A percentile compares a stretch with the other conserved stretches of the same genome.
phyloP scores from a whole-genome alignment of 495 filamentous ascomycete genomes.

The Penicillium angulare region DNA sequence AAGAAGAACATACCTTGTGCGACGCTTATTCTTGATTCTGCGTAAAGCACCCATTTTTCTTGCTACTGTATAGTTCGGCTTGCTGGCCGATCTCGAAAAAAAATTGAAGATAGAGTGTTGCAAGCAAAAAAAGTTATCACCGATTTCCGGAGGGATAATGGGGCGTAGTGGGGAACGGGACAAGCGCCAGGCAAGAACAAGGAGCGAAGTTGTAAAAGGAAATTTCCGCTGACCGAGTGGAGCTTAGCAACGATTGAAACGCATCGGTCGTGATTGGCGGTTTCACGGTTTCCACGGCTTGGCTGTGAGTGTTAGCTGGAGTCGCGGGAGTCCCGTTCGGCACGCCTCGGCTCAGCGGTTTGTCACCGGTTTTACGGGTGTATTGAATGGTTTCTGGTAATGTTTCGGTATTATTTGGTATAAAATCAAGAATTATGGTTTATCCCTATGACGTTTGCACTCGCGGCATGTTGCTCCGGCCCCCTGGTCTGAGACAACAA shows the following conservation, averaged over 20 bases:
- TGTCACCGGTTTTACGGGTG: background rate
- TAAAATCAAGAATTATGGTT: background rate
- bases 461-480: constrained; percentile 4
- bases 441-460: constrained; percentile 8
- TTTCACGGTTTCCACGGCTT: background rate
- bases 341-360: constrained; percentile 44
- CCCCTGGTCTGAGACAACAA: background rate
- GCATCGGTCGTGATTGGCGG: constrained; percentile 31
- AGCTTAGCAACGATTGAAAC: constrained; percentile 28
- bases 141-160: constrained; percentile 44
- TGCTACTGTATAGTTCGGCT: constrained; percentile 23
- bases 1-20: constrained; percentile 47
- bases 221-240: constrained; percentile 29
- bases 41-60: constrained; percentile 55
- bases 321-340: constrained; percentile 59
- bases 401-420: too few species aligned
- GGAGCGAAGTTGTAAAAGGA: constrained; percentile 14
- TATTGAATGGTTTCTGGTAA: background rate
- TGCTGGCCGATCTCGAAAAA: constrained; percentile 11
- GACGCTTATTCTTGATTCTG: constrained; percentile 57
- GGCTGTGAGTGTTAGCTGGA: too few species aligned
- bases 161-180: constrained; percentile 33
- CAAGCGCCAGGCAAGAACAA: constrained; percentile 8
- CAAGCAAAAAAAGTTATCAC: constrained; percentile 35
- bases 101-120: constrained; percentile 8